Conservation (phyloP, 495 filamentous ascomycete species). For the Xylaria grammica region DNA sequence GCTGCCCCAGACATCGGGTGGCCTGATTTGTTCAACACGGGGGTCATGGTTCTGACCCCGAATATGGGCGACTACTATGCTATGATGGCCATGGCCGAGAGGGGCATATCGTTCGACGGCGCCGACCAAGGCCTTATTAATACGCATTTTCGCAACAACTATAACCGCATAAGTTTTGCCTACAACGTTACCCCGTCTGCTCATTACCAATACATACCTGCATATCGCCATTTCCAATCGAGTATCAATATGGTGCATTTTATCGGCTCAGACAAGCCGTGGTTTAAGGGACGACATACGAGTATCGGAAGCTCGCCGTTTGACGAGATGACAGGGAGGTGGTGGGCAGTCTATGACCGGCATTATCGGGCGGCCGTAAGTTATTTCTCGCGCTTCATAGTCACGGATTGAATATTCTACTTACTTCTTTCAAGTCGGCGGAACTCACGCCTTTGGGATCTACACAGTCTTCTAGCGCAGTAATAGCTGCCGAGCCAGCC, state of each 20-base stretch:
- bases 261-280: constrained; percentile 90
- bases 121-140: constrained; percentile 97
- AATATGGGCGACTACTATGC: constrained; percentile 88
- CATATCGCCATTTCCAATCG: constrained; percentile 89
- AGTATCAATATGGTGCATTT: constrained; percentile 90
- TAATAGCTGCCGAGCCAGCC: constrained; percentile 15
- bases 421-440: constrained; percentile 8
- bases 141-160: constrained; percentile 82
- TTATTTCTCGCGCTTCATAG: constrained; percentile 11
- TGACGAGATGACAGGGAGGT: constrained; percentile 77
- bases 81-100: constrained; percentile 78
- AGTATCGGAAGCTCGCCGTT: constrained; percentile 65
- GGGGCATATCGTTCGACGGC: constrained; percentile 93
- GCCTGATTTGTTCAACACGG: constrained; percentile 98
- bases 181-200: constrained; percentile 97
- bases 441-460: not conserved
- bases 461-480: not conserved
- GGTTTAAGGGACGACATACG: constrained; percentile 70
- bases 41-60: constrained; percentile 88
- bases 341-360: constrained; percentile 92
- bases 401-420: not conserved
- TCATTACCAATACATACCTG: constrained; percentile 93
- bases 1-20: constrained; percentile 96
- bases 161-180: constrained; percentile 87
- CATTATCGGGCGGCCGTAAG: constrained; percentile 70